A percentile compares a stretch with the other conserved stretches of the same genome.
Conservation (phyloP, 768 basidiomycete species). For the Scleroderma citrinum region DNA sequence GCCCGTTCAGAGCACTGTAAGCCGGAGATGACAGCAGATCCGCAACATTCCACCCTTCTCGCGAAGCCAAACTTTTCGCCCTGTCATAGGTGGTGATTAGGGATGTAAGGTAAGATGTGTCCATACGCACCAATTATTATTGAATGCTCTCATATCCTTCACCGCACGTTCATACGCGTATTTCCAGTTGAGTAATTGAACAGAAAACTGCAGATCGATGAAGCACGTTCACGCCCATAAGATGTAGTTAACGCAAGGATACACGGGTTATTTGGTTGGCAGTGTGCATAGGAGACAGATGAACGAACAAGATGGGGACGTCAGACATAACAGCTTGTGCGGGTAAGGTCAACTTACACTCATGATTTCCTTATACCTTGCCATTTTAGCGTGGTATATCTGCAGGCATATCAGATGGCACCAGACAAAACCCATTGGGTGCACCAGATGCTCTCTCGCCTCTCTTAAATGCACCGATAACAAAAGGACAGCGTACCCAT, state of each 20-base stretch:
- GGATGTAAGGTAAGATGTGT: slow-evolving; percentile 3
- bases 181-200: slow-evolving; percentile 24
- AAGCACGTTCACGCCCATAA: background rate
- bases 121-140: slow-evolving; percentile 13
- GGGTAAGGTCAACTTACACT: background rate
- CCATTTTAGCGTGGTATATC: slow-evolving; percentile 3
- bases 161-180: slow-evolving; percentile 7
- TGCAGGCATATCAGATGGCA: background rate
- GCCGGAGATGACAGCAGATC: slow-evolving; percentile 37
- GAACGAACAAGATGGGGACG: background rate
- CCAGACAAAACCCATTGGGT: background rate
- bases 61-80: slow-evolving; percentile 26
- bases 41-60: slow-evolving; percentile 37
- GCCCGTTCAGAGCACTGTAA: slow-evolving; percentile 34
- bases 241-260: slow-evolving; percentile 2
- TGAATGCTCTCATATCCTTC: slow-evolving; percentile 2
- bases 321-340: background rate
- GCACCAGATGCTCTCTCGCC: no score
- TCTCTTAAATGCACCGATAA: no score
- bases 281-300: no score
- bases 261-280: no score
- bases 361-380: slow-evolving; percentile 8
- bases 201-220: slow-evolving; percentile 15
- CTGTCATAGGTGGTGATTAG: slow-evolving; percentile 29
- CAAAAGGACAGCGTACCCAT: no score